phyloP scores from a whole-genome alignment of 192 early-diverging fungal species.

The Nowakowskiella sp. region DNA sequence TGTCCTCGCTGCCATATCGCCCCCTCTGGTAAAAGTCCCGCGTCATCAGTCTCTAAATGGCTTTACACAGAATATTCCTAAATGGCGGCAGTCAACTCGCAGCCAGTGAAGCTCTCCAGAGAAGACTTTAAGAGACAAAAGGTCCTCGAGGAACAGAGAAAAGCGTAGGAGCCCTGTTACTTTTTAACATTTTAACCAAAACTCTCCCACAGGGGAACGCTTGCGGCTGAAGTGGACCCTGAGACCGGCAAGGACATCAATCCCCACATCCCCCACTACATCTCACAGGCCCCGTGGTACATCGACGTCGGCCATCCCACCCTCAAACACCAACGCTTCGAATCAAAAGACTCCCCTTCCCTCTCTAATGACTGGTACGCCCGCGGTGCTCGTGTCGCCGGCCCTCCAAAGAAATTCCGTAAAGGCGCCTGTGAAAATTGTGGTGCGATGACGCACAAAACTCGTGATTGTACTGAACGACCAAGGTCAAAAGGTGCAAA shows the following conservation, averaged over 20 bases:
- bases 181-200: neutral
- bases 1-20: too few species aligned
- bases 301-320: slow-evolving; percentile 52
- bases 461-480: slow-evolving; percentile 88
- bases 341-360: slow-evolving; percentile 21
- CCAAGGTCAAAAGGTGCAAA: slow-evolving; percentile 83
- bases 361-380: slow-evolving; percentile 75
- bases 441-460: slow-evolving; percentile 91
- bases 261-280: slow-evolving; percentile 96
- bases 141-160: slow-evolving; percentile 91
- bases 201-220: slow-evolving; percentile 25
- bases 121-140: slow-evolving; percentile 94
- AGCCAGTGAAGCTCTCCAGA: slow-evolving; percentile 79
- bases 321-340: slow-evolving; percentile 76
- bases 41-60: too few species aligned
- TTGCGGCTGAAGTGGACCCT: slow-evolving; percentile 37
- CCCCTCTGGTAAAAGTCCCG: too few species aligned
- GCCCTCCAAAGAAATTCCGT: slow-evolving; percentile 82
- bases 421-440: slow-evolving; percentile 98
- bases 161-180: slow-evolving; percentile 47
- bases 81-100: too few species aligned
- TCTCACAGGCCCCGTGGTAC: slow-evolving; percentile 88
- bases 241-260: slow-evolving; percentile 87
- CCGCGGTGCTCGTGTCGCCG: slow-evolving; percentile 59
- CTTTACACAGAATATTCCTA: too few species aligned